Conservation (phyloP, 305 asterid genomes). For the Fraxinus xanthoxyloides region DNA sequence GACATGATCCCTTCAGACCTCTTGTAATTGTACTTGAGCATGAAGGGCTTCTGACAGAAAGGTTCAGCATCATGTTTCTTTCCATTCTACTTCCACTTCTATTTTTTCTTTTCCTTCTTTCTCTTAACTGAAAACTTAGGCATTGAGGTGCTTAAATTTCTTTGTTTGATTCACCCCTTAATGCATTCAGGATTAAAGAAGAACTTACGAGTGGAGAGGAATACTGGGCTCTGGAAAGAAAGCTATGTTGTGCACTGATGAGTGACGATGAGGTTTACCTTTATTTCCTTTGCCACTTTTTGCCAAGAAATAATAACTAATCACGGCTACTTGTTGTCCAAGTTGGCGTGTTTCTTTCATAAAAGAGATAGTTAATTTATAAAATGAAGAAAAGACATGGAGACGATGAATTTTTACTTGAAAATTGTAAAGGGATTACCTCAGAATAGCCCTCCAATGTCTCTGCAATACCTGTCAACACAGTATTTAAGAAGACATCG, state of each 20-base stretch:
- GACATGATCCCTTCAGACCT: slow-evolving; percentile 63
- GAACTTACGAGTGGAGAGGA: slow-evolving; percentile 74
- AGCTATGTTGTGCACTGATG: slow-evolving; percentile 57
- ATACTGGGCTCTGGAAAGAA: slow-evolving; percentile 92
- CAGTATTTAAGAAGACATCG: background rate
- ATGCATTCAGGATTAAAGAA: slow-evolving; percentile 51
- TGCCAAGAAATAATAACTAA: background rate
- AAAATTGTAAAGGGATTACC: background rate
- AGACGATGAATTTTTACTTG: background rate
- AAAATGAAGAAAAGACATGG: background rate
- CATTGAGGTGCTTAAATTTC: slow-evolving; percentile 6
- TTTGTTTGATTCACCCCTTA: slow-evolving; percentile 9
- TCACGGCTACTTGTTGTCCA: background rate
- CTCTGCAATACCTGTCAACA: background rate
- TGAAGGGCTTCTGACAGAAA: slow-evolving; percentile 61
- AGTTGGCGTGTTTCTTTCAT: background rate
- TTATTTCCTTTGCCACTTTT: slow-evolving; percentile 9
- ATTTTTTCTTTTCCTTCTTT: background rate
- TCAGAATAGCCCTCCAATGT: background rate
- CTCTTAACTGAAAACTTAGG: slow-evolving; percentile 4
- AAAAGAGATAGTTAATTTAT: background rate
- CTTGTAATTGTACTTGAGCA: slow-evolving; percentile 54
- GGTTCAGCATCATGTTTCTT: slow-evolving; percentile 36
- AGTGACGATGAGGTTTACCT: slow-evolving; percentile 53
- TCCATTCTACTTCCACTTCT: slow-evolving; percentile 13